A percentile compares a stretch with the other conserved stretches of the same genome.
Evolutionary conservation across 164 flowering plant species (phyloP).

Genomic region (Vitis riparia): DNA sequence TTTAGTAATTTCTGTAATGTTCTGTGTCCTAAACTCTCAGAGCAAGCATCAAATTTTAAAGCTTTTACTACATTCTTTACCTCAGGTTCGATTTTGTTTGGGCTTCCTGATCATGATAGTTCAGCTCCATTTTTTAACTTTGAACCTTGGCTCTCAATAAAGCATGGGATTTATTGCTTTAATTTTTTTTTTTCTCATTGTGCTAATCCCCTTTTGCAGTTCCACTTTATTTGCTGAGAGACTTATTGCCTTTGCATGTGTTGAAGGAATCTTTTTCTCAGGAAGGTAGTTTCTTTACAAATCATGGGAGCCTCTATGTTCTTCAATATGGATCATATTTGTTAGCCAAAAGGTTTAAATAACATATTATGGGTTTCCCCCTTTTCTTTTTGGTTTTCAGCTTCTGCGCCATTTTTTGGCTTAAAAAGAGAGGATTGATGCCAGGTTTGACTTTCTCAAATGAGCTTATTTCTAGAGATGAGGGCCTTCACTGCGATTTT

Average conservation of each 20-base stretch:
- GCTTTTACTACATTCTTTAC: not conserved
- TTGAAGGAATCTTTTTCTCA: slow-evolving; percentile 92
- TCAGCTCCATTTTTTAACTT: not conserved
- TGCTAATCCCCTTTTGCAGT: slow-evolving; percentile 36
- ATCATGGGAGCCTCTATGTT: not conserved
- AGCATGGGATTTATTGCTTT: slow-evolving; percentile 2
- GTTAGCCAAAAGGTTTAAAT: not conserved
- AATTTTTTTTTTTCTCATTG: not conserved
- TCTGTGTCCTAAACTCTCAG: not conserved
- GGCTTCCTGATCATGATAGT: not conserved
- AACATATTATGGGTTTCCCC: not conserved
- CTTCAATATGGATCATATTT: not conserved
- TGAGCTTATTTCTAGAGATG: slow-evolving; percentile 86
- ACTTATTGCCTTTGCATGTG: slow-evolving; percentile 81
- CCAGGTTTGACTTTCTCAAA: slow-evolving; percentile 89
- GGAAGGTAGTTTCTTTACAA: slow-evolving; percentile 54
- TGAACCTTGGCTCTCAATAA: not conserved
- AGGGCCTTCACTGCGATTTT: slow-evolving; percentile 89
- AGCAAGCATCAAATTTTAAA: not conserved
- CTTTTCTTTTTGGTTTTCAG: slow-evolving; percentile 32
- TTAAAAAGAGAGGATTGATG: slow-evolving; percentile 87
- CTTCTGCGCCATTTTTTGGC: slow-evolving; percentile 91
- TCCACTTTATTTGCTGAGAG: slow-evolving; percentile 72
- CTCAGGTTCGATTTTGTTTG: not conserved
- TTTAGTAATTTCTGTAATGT: not conserved